Evolutionary conservation across 768 basidiomycete species (phyloP).

Genomic region (Tylopilus rubrobrunneus): DNA sequence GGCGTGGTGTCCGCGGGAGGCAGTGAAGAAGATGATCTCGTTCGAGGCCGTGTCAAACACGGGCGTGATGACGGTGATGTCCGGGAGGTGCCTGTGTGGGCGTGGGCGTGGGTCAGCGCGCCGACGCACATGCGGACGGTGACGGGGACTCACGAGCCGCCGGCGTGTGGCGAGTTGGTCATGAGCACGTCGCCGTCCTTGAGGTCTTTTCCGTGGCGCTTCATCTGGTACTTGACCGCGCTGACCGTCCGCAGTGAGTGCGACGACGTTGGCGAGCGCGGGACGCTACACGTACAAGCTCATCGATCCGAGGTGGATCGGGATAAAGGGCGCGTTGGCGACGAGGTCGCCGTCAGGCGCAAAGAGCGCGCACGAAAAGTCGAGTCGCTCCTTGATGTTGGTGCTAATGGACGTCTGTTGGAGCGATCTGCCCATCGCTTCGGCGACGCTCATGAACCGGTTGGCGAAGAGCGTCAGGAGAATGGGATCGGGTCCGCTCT

Average conservation of each 20-base stretch:
- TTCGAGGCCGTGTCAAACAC: slow-evolving; percentile 66
- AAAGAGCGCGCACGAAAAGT: slow-evolving; percentile 94
- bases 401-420: slow-evolving; percentile 89
- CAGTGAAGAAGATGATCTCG: slow-evolving; percentile 89
- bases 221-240: slow-evolving; percentile 89
- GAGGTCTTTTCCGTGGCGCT: slow-evolving; percentile 61
- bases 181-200: slow-evolving; percentile 91
- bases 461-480: slow-evolving; percentile 90
- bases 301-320: slow-evolving; percentile 85
- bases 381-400: slow-evolving; percentile 94
- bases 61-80: slow-evolving; percentile 92
- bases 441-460: slow-evolving; percentile 96
- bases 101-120: not conserved
- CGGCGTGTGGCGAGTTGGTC: slow-evolving; percentile 87
- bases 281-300: slow-evolving; percentile 63
- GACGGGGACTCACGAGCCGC: slow-evolving; percentile 66
- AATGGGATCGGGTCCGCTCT: slow-evolving; percentile 70
- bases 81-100: slow-evolving; percentile 60
- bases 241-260: slow-evolving; percentile 31
- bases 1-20: slow-evolving; percentile 91
- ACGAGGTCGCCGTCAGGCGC: slow-evolving; percentile 93
- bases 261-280: not conserved
- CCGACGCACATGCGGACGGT: too few relatives aligned
- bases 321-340: slow-evolving; percentile 91
- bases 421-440: slow-evolving; percentile 89